Percentiles rank a stretch among this genome's conserved stretches.
phyloP scores from a whole-genome alignment of 2,329 filamentous ascomycete species.

The Coniochaeta ligniaria region DNA sequence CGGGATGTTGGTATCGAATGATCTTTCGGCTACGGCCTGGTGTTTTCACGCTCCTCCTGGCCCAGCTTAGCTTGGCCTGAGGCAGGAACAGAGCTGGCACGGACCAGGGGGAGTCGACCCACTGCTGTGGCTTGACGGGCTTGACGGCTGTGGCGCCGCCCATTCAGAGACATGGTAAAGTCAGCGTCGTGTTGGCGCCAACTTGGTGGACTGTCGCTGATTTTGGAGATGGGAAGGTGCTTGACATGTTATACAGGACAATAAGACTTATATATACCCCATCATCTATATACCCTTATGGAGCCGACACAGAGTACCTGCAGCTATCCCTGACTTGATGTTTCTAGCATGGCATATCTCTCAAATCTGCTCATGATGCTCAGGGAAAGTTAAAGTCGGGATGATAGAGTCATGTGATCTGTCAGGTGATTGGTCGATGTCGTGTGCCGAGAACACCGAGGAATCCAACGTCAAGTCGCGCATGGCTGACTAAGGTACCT shows the following conservation, averaged over 20 bases:
- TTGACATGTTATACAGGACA: neutral
- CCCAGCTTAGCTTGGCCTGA: neutral
- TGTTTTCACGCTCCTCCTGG: slow-evolving; percentile 6
- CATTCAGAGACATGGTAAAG: neutral
- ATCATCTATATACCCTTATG: too few species aligned
- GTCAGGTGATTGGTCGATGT: neutral
- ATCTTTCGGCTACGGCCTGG: slow-evolving; percentile 19
- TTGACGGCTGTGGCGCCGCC: neutral
- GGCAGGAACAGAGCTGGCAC: neutral
- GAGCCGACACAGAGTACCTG: neutral
- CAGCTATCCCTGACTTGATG: neutral
- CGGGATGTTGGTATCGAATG: slow-evolving; percentile 19
- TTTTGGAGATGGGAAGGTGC: neutral
- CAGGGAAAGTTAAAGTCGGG: neutral
- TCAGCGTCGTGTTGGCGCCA: neutral
- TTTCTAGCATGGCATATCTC: neutral
- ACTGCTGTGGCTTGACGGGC: neutral
- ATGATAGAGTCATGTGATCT: neutral
- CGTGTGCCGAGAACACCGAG: neutral
- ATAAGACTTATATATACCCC: neutral
- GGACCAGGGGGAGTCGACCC: neutral
- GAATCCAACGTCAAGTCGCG: neutral
- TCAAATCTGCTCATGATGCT: neutral
- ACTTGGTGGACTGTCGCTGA: neutral
- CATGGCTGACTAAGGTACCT: neutral